These are phyloP conservation scores for Spinellus fusiger DNA, from an alignment of 192 early-diverging fungal species.

Conservation along the genomic window DNA sequence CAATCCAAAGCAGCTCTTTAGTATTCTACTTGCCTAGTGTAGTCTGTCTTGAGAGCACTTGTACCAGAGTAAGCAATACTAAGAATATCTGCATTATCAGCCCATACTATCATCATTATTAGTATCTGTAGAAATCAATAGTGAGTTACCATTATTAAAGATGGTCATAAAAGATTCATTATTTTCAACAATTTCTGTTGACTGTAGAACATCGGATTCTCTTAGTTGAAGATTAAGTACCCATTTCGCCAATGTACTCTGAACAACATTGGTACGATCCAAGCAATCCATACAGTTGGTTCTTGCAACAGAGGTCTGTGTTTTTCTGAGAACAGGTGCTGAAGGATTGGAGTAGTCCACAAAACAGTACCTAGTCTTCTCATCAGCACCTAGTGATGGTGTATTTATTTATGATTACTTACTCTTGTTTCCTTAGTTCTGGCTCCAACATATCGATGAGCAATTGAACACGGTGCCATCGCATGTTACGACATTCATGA, in stretches of 20 bases:
- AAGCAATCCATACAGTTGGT: conserved; percentile 99
- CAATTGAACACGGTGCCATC: conserved; percentile 80
- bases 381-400: background rate
- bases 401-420: background rate
- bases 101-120: conserved; percentile 65
- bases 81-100: conserved; percentile 92
- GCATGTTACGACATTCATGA: conserved; percentile 91
- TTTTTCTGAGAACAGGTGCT: conserved; percentile 28
- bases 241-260: conserved; percentile 78
- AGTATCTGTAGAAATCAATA: background rate
- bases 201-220: conserved; percentile 53
- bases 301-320: conserved; percentile 78
- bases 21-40: conserved; percentile 58
- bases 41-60: conserved; percentile 95
- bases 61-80: conserved; percentile 91
- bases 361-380: background rate
- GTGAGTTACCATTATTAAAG: conserved; percentile 68
- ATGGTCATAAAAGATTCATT: conserved; percentile 57
- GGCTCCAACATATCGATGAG: conserved; percentile 70
- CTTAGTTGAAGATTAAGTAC: conserved; percentile 70
- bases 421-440: conserved; percentile 51
- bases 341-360: background rate
- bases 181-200: conserved; percentile 56
- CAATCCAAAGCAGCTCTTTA: background rate
- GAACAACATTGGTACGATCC: conserved; percentile 99